Evolutionary conservation across 2,329 filamentous ascomycete species (phyloP).

Genomic region (Pochonia chlamydosporia): DNA sequence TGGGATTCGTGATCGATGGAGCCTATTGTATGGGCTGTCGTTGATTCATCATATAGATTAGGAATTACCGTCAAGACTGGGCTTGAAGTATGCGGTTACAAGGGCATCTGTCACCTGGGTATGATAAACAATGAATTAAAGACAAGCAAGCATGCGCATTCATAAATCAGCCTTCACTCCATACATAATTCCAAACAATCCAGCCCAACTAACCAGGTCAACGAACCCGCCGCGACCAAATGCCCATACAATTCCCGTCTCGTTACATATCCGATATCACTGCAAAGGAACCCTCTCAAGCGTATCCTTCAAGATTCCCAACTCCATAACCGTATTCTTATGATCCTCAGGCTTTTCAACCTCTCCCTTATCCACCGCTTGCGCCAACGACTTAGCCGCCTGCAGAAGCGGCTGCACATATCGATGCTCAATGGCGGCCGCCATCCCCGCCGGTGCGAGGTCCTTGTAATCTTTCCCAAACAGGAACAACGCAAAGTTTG

Average conservation of each 20-base stretch:
- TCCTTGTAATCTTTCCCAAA: constrained; percentile 38
- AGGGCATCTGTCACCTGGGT: too few species aligned
- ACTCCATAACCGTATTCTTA: constrained; percentile 28
- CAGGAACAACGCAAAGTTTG: constrained; percentile 56
- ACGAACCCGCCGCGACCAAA: background rate
- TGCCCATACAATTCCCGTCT: background rate
- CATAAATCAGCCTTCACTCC: background rate
- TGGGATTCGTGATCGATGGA: constrained; percentile 12
- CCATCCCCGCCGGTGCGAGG: constrained; percentile 51
- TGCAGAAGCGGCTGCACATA: constrained; percentile 49
- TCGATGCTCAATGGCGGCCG: constrained; percentile 50
- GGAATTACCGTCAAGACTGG: too few species aligned
- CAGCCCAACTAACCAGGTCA: background rate
- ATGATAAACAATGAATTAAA: too few species aligned
- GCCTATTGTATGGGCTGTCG: too few species aligned
- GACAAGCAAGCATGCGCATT: background rate
- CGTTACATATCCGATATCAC: constrained; percentile 14
- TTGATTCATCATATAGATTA: too few species aligned
- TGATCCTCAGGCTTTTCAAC: constrained; percentile 22
- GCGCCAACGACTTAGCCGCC: constrained; percentile 32
- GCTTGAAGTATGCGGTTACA: too few species aligned
- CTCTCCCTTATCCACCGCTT: constrained; percentile 25
- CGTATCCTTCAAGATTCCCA: constrained; percentile 36
- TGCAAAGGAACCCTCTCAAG: constrained; percentile 36
- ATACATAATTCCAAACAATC: background rate